These are phyloP conservation scores for Xylaria palmicola DNA, from an alignment of 495 filamentous ascomycete genomes.

Conservation along the genomic window DNA sequence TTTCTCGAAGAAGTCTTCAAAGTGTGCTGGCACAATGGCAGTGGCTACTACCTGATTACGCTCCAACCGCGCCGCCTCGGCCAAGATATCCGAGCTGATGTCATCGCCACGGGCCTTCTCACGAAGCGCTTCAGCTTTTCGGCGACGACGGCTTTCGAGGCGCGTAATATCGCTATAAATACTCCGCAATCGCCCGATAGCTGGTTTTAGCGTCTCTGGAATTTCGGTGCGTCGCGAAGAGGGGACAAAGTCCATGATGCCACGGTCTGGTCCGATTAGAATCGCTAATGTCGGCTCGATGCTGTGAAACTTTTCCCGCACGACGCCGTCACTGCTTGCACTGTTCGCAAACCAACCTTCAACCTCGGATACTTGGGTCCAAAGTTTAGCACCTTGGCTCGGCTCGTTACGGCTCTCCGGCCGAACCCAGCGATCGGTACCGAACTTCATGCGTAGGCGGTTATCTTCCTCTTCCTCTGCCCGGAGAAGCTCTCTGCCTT, in stretches of 20 bases:
- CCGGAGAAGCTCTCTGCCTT: constrained; percentile 72
- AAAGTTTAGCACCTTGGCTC: constrained; percentile 70
- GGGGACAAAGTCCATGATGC: constrained; percentile 84
- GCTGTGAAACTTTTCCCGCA: constrained; percentile 73
- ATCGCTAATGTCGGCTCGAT: constrained; percentile 72
- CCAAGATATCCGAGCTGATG: constrained; percentile 78
- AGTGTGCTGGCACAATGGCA: constrained; percentile 78
- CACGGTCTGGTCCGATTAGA: constrained; percentile 72
- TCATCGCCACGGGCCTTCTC: constrained; percentile 84
- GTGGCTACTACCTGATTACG: constrained; percentile 76
- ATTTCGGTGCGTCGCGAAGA: constrained; percentile 76
- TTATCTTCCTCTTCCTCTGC: constrained; percentile 84
- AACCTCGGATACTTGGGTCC: constrained; percentile 73
- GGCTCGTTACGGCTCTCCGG: constrained; percentile 58
- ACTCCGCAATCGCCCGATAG: constrained; percentile 68
- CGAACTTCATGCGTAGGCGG: constrained; percentile 70
- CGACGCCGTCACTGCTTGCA: constrained; percentile 75
- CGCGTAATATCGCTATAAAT: constrained; percentile 80
- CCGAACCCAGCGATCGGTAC: constrained; percentile 83
- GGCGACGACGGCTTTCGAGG: constrained; percentile 72
- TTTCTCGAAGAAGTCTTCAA: constrained; percentile 86
- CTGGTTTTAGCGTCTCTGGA: constrained; percentile 74
- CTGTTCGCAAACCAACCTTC: constrained; percentile 86
- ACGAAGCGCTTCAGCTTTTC: constrained; percentile 70
- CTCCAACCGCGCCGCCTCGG: constrained; percentile 81